Evolutionary conservation across 1,139 yeast species (phyloP), one percentile per base, ranked within the genome.

Genomic region (Geotrichum fermentans): DNA sequence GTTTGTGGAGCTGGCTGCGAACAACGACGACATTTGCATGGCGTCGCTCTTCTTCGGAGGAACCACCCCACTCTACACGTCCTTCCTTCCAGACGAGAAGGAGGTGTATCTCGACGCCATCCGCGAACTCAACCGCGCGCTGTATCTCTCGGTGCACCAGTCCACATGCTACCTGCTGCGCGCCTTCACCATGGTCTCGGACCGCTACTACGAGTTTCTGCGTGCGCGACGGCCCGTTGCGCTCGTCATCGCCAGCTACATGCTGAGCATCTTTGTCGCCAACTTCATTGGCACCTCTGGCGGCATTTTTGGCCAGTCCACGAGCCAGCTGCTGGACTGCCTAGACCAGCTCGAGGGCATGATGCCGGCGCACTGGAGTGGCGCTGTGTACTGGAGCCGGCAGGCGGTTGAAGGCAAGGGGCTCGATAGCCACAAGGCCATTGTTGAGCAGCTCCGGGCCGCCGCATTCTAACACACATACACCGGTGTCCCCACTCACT

Each of bases 161-260:
- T 20, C 26, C 17, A 20, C 39, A 2, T 13, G 4, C 8, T 16
- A 20, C 16, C 39, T 36, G 17, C 26, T 36, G 16, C n/a, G 21
- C 2, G 26, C 26, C n/a, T 36, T 36, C n/a, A 10, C 18, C 4
- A 14, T 20, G 17, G n/a, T 36, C 2, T 21, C 39, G n/a, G 37
- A 28, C 14, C 16, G 14, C 7, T 43, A 29, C 14, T 28, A 34
- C 34, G 21, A 20, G 10, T 22, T 28, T 11, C 14, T 37, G 21
- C 36, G 47, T 4, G 29, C 28, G 14, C 47, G 41, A 8, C 47
- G 42, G 30, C 47, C 47, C 2, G 14, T 43, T 29, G 36, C 47
- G 4, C 37, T 43, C 8, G 42, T 43, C 7, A 20, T 43, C 11
- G 28, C 32, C 16, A 22, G 22, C 13, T 43, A 43, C 24, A 30